Conservation (phyloP, 179 eudicot species). For the Amaranthus tricolor region DNA sequence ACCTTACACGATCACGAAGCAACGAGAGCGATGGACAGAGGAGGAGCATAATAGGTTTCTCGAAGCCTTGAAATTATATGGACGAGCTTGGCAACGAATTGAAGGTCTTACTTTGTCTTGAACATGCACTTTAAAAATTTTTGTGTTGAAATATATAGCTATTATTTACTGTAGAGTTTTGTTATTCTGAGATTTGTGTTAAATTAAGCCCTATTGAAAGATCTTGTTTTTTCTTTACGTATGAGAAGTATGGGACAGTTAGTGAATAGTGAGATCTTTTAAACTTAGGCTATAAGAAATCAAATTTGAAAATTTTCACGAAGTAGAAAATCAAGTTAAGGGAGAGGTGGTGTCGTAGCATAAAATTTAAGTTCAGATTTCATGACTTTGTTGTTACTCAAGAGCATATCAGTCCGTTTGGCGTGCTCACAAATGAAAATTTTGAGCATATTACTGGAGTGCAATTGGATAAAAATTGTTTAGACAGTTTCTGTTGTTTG, state of each 20-base stretch:
- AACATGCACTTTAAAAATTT: background rate
- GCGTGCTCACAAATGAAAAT: slow-evolving; percentile 2
- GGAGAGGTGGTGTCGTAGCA: background rate
- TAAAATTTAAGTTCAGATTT: background rate
- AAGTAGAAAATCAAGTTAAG: background rate
- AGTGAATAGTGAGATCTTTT: too few relatives aligned
- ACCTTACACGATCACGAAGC: slow-evolving; percentile 96
- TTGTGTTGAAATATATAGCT: background rate
- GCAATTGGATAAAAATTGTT: slow-evolving; percentile 11
- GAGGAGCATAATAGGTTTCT: slow-evolving; percentile 95
- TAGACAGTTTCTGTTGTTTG: slow-evolving; percentile 19
- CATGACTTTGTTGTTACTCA: background rate
- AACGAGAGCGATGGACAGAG: slow-evolving; percentile 98
- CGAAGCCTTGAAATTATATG: slow-evolving; percentile 94
- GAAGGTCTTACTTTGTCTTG: slow-evolving; percentile 60
- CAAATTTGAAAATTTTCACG: background rate
- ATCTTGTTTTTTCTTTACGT: background rate
- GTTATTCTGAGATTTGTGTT: background rate
- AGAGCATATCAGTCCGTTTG: slow-evolving; percentile 12
- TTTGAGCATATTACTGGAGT: slow-evolving; percentile 4
- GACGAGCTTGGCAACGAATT: slow-evolving; percentile 99
- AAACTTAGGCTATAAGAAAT: background rate
- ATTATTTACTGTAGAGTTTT: background rate
- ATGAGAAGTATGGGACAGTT: background rate
- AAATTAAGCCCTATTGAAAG: background rate